Conservation (phyloP, 1,139 yeast genomes). For the Yamadazyma dushanensis region DNA sequence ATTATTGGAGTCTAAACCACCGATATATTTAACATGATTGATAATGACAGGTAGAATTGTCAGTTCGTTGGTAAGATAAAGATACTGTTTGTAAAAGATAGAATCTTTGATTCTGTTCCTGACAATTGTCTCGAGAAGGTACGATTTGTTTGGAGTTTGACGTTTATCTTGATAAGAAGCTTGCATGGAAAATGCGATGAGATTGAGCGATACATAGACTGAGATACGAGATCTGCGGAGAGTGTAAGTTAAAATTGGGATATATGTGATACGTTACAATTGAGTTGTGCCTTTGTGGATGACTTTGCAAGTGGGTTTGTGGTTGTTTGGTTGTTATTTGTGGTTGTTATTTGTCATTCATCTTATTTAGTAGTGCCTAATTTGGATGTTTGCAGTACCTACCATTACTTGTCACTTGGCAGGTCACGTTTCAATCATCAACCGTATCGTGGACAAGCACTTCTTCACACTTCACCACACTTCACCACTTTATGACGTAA, state of each 20-base stretch:
- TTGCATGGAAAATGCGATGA: slow-evolving; percentile 4
- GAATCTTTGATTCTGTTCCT: slow-evolving; percentile 70
- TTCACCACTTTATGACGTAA: no score
- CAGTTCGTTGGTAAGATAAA: slow-evolving; percentile 58
- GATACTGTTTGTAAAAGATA: slow-evolving; percentile 64
- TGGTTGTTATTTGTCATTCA: no score
- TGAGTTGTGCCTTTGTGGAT: no score
- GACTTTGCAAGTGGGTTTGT: no score
- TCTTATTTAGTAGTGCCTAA: no score
- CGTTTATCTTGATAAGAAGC: slow-evolving; percentile 24
- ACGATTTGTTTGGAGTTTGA: slow-evolving; percentile 45
- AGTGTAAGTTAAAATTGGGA: neutral
- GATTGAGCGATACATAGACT: neutral
- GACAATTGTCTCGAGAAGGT: slow-evolving; percentile 63
- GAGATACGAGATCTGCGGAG: no score
- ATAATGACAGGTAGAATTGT: slow-evolving; percentile 39
- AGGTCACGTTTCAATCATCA: no score
- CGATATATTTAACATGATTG: slow-evolving; percentile 46
- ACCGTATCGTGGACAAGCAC: no score
- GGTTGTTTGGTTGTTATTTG: no score
- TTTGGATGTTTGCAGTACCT: no score
- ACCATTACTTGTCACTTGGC: no score
- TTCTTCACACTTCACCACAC: no score
- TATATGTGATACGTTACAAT: neutral
- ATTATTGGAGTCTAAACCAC: slow-evolving; percentile 48